These are phyloP conservation scores for Seiridium unicorne DNA, from an alignment of 2,329 filamentous ascomycete genomes.

Conservation along the genomic window DNA sequence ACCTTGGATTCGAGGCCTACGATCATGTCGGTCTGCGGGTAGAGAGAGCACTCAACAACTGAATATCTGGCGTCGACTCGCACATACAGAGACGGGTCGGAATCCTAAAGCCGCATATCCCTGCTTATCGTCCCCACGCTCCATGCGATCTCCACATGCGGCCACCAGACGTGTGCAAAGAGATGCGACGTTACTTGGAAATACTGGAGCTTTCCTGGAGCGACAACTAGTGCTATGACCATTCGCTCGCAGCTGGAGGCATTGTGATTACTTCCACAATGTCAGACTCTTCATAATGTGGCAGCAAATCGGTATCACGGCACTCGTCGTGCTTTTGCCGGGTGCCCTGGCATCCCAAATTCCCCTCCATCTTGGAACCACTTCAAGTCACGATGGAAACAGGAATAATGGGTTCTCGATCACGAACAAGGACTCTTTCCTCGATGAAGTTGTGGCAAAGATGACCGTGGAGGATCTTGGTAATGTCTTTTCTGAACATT, in stretches of 20 bases:
- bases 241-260: too few relatives aligned
- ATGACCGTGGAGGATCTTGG: conserved; percentile 31
- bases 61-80: too few relatives aligned
- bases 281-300: background rate
- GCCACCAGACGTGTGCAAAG: background rate
- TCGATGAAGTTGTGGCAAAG: conserved; percentile 25
- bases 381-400: background rate
- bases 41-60: too few relatives aligned
- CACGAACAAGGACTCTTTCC: conserved; percentile 20
- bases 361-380: background rate
- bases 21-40: too few relatives aligned
- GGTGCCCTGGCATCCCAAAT: background rate
- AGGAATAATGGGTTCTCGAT: background rate
- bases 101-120: background rate
- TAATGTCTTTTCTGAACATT: background rate
- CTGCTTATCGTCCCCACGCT: background rate
- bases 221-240: too few relatives aligned
- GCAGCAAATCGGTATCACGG: background rate
- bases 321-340: background rate
- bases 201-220: background rate
- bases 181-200: background rate
- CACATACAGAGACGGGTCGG: background rate
- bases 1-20: too few relatives aligned
- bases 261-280: background rate
- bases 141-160: background rate